Evolutionary conservation across 1,139 yeast genomes (phyloP).

Genomic region (Geotrichum phurueaensis): DNA sequence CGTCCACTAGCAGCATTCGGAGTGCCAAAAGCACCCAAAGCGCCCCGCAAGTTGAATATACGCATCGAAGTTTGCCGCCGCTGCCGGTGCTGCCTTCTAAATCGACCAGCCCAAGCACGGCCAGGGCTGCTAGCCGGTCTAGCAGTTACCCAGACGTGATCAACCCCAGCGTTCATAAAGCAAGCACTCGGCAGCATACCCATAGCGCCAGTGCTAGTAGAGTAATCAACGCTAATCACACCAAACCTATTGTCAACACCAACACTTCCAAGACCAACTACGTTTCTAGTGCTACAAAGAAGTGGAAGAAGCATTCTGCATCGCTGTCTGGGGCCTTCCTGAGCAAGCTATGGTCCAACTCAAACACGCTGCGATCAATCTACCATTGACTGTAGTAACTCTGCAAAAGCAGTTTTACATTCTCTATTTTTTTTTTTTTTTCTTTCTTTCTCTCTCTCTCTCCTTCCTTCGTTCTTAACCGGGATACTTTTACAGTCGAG

Average conservation of each 20-base stretch:
- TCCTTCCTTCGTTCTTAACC: neutral
- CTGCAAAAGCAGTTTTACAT: neutral
- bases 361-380: neutral
- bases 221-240: neutral
- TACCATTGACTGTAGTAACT: neutral
- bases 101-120: neutral
- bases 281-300: neutral
- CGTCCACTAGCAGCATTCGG: conserved; percentile 5
- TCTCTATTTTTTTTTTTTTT: neutral
- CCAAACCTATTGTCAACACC: neutral
- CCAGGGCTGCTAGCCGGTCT: neutral
- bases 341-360: neutral
- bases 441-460: neutral
- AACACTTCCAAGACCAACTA: neutral
- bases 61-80: neutral
- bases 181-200: neutral
- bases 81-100: neutral
- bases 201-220: neutral
- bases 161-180: neutral
- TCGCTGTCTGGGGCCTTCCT: neutral
- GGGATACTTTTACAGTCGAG: neutral
- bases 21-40: neutral
- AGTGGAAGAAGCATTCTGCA: neutral
- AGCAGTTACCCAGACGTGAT: neutral
- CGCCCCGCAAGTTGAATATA: neutral